Conservation (phyloP, 2,329 filamentous ascomycete genomes). For the Colletotrichum sp. region DNA sequence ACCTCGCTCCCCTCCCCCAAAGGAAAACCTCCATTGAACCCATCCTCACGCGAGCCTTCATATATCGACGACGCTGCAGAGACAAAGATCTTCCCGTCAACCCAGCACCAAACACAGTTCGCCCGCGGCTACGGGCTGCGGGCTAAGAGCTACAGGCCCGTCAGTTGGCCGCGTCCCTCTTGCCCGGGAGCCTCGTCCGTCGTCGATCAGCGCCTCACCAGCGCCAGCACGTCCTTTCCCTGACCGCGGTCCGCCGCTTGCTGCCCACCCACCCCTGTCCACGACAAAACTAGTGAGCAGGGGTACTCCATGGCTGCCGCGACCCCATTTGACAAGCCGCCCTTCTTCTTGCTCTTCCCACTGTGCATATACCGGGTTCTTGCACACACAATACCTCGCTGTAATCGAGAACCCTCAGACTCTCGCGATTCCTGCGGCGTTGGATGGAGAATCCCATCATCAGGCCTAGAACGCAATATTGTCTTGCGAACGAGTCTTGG, state of each 20-base stretch:
- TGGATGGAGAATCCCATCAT: not conserved
- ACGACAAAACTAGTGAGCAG: constrained; percentile 8
- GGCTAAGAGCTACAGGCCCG: not conserved
- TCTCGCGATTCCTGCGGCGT: not conserved
- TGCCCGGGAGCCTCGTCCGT: not conserved
- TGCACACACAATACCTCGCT: not conserved
- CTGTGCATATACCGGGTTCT: not conserved
- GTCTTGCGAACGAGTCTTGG: not conserved
- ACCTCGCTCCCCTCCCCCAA: not conserved
- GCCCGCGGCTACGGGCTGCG: not conserved
- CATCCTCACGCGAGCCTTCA: not conserved
- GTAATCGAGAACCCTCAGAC: not conserved
- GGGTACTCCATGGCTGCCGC: constrained; percentile 4
- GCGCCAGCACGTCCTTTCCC: not conserved
- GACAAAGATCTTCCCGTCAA: not conserved
- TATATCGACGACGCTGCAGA: not conserved
- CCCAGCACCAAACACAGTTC: not conserved
- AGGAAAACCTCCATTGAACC: not conserved
- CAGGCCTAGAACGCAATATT: not conserved
- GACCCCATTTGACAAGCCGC: constrained; percentile 11
- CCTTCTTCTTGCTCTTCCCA: not conserved
- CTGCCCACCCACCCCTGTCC: constrained; percentile 1
- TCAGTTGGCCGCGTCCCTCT: not conserved
- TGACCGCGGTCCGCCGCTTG: not conserved
- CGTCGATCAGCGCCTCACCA: not conserved